Conservation (phyloP, 73 alveolate species). For the Tetrahymena malaccensis region DNA sequence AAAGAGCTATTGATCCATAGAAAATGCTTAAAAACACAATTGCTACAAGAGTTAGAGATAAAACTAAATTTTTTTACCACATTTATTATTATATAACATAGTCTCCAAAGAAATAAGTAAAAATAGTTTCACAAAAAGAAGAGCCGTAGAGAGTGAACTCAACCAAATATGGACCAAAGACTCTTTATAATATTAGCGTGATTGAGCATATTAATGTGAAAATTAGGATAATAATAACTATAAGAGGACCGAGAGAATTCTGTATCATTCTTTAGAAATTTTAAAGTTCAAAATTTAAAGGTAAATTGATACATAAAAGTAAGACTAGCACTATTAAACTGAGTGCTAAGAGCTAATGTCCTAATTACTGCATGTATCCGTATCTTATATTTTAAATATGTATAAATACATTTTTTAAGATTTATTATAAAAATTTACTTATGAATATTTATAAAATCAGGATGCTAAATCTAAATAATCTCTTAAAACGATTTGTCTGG, state of each 20-base stretch:
- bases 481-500: background rate
- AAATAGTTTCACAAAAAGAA: background rate
- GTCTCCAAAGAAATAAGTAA: background rate
- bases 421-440: background rate
- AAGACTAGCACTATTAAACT: background rate
- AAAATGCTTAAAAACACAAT: background rate
- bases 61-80: background rate
- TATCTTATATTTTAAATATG: background rate
- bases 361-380: background rate
- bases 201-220: background rate
- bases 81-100: background rate
- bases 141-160: background rate
- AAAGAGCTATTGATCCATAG: background rate
- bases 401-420: too few species aligned
- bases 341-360: background rate
- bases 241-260: background rate
- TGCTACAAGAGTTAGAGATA: background rate
- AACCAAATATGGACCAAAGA: background rate
- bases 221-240: background rate
- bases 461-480: background rate
- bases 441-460: background rate
- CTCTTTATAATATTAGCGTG: background rate
- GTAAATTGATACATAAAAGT: background rate
- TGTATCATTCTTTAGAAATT: background rate
- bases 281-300: background rate